Evolutionary conservation across 2,329 filamentous ascomycete species (phyloP).

Genomic region (Chrysosporium keratinophilum): DNA sequence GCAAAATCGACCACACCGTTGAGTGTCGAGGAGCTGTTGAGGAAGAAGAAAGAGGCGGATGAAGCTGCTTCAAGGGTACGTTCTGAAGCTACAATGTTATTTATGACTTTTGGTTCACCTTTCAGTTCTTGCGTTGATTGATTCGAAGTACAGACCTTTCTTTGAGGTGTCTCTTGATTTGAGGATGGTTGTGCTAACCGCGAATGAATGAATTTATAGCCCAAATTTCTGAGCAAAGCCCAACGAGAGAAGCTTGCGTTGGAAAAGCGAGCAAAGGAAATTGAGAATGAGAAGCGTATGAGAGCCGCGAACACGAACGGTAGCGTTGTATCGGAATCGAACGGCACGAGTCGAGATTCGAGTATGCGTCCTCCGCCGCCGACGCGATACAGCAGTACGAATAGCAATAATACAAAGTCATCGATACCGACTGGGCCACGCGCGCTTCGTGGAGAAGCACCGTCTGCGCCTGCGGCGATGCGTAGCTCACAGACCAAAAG

Average conservation of each 20-base stretch:
- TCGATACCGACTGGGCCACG: conserved; percentile 61
- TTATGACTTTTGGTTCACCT: background rate
- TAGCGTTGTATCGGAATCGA: conserved; percentile 16
- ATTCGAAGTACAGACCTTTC: background rate
- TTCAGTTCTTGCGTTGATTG: background rate
- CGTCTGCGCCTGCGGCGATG: conserved; percentile 44
- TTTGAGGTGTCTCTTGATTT: conserved; percentile 5
- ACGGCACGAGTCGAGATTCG: conserved; percentile 7
- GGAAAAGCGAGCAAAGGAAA: conserved; percentile 65
- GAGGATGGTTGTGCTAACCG: conserved; percentile 15
- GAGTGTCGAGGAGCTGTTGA: conserved; percentile 75
- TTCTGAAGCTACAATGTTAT: background rate
- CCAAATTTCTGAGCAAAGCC: conserved; percentile 75
- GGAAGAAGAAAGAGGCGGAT: conserved; percentile 76
- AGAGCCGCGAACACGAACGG: conserved; percentile 27
- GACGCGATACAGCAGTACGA: conserved; percentile 17
- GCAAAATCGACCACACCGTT: conserved; percentile 43
- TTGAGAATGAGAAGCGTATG: conserved; percentile 49
- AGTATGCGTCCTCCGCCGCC: conserved; percentile 11
- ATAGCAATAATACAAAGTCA: conserved; percentile 21
- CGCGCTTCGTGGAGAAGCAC: conserved; percentile 49
- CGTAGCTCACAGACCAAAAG: conserved; percentile 34
- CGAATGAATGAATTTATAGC: conserved; percentile 36
- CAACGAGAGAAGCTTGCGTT: conserved; percentile 70
- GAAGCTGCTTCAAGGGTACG: conserved; percentile 65